These are phyloP conservation scores for Aspergillus arachidicola DNA, from an alignment of 2,329 filamentous ascomycete species.

Conservation along the genomic window DNA sequence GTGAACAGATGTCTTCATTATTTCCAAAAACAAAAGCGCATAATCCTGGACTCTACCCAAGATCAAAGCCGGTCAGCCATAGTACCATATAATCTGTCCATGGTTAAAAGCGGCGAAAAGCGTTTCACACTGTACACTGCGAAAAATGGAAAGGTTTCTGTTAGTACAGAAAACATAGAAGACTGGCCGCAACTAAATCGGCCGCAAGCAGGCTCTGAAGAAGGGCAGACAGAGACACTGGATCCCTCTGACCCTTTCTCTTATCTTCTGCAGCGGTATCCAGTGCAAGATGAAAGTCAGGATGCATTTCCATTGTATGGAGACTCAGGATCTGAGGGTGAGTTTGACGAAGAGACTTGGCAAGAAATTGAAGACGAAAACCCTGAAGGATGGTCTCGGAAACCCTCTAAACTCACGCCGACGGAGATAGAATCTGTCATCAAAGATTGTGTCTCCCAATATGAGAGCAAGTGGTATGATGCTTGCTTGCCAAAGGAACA, in stretches of 20 bases:
- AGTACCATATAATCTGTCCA: conserved; percentile 29
- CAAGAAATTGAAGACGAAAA: conserved; percentile 63
- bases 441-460: conserved; percentile 54
- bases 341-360: conserved; percentile 62
- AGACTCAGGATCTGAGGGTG: conserved; percentile 56
- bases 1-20: conserved; percentile 34
- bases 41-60: conserved; percentile 21
- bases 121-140: conserved; percentile 36
- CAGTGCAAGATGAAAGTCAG: conserved; percentile 42
- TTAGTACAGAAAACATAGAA: conserved; percentile 29
- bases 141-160: conserved; percentile 24
- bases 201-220: background rate
- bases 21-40: conserved; percentile 30
- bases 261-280: conserved; percentile 48
- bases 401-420: conserved; percentile 38
- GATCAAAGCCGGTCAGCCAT: conserved; percentile 28
- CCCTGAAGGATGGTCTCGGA: conserved; percentile 19
- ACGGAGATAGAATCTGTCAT: conserved; percentile 58
- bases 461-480: conserved; percentile 60
- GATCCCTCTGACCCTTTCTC: conserved; percentile 27
- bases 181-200: conserved; percentile 32
- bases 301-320: conserved; percentile 55
- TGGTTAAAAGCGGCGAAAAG: conserved; percentile 14
- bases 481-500: conserved; percentile 59
- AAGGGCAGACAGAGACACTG: background rate